phyloP scores from a whole-genome alignment of 176 grass and related monocot species.

The Puya raimondii region DNA sequence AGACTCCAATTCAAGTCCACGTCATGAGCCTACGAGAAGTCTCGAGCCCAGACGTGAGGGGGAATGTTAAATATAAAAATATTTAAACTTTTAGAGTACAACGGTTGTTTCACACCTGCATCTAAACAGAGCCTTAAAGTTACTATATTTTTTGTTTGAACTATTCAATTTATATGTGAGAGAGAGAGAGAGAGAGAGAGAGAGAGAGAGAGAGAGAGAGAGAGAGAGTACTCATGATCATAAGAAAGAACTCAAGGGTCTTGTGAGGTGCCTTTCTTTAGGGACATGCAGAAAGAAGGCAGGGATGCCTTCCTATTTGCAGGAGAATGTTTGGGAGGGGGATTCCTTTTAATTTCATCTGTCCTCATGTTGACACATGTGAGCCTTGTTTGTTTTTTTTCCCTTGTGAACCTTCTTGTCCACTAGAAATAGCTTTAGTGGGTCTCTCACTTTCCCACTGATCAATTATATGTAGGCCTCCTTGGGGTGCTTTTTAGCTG shows the following conservation, averaged over 20 bases:
- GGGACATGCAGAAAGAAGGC: background rate
- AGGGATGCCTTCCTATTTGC: background rate
- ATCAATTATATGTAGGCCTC: background rate
- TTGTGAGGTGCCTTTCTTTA: background rate
- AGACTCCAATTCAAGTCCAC: too few species aligned
- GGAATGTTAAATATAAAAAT: too few species aligned
- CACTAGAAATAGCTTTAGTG: background rate
- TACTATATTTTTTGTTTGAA: too few species aligned
- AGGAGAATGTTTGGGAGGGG: background rate
- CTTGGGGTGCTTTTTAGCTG: too few species aligned
- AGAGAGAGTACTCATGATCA: background rate
- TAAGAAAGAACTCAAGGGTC: background rate
- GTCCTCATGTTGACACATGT: background rate
- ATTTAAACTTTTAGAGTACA: too few species aligned
- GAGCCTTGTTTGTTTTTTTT: background rate
- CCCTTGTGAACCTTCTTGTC: conserved; percentile 1
- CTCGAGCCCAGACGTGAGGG: too few species aligned
- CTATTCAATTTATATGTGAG: too few species aligned
- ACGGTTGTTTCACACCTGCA: too few species aligned
- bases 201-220: background rate
- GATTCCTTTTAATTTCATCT: background rate
- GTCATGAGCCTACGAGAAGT: too few species aligned
- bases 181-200: background rate
- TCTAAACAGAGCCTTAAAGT: too few species aligned
- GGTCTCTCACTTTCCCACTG: background rate